Evolutionary conservation across 2,329 filamentous ascomycete genomes (phyloP), one percentile per base, ranked within the genome.

Genomic region (Sporothrix phasma): DNA sequence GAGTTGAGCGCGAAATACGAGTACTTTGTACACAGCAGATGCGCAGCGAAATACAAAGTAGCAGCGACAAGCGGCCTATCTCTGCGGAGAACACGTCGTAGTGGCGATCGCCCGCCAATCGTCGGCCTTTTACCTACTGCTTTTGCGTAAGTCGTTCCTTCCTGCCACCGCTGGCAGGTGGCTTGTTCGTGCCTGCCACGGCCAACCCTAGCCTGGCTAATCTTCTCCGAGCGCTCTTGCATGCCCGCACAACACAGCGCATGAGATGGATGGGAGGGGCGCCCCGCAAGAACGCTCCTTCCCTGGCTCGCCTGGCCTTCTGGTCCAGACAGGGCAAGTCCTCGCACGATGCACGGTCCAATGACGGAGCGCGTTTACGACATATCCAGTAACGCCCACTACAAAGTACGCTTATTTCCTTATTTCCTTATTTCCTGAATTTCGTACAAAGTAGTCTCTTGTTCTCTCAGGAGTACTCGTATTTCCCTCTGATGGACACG

Each of bases 91-190:
- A n/a, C n/a, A n/a, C n/a, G n/a, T n/a, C n/a, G n/a, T n/a, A n/a
- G n/a, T 15, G 53, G 8, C 29, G 51, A 56, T 56, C 51, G 19
- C 5, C 54, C n/a, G n/a, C 15, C 17, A 15, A 24, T 56, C n/a
- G n/a, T n/a, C n/a, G n/a, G n/a, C n/a, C n/a, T 3, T 15, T 64
- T 64, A 64, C 62, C 62, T 59, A 63, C 41, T 49, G 49, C 39
- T 22, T 37, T 63, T 22, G 39, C 59, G 60, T 62, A 62, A 62
- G n/a, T 22, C 56, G 24, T 39, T 59, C 39, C 51, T 39, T 39
- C 51, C 31, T 13, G 45, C 22, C 15, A 6, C n/a, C n/a, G n/a
- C n/a, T n/a, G n/a, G n/a, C n/a, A n/a, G n/a, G n/a, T n/a, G n/a
- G n/a, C n/a, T n/a, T 34, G 47, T 34, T 34, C 47, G 47, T 29